Evolutionary conservation across 2,329 filamentous ascomycete species (phyloP).

Genomic region (Zymoseptoria ardabiliae): DNA sequence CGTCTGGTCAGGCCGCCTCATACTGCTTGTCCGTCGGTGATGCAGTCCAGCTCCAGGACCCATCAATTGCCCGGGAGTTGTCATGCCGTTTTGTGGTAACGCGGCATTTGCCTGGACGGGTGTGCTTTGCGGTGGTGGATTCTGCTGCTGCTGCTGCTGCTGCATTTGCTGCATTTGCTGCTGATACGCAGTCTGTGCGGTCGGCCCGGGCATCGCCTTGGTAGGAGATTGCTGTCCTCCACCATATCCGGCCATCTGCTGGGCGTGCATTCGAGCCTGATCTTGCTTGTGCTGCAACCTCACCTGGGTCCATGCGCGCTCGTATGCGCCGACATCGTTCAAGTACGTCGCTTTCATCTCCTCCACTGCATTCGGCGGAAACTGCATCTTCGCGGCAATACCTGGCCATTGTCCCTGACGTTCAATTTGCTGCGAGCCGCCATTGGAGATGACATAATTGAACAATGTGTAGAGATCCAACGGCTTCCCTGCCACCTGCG

Average conservation of each 20-base stretch:
- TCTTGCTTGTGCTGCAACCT: constrained; percentile 37
- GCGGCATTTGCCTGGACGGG: constrained; percentile 42
- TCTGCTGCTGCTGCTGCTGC: constrained; percentile 18
- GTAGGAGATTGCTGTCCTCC: constrained; percentile 29
- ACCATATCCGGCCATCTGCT: constrained; percentile 35
- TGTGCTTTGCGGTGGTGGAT: constrained; percentile 32
- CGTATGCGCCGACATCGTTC: constrained; percentile 67
- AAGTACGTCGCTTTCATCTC: constrained; percentile 69
- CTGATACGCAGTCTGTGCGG: constrained; percentile 14
- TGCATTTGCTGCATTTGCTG: constrained; percentile 20
- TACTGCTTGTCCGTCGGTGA: constrained; percentile 27
- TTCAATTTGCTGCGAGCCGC: constrained; percentile 68
- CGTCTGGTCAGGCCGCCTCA: constrained; percentile 25
- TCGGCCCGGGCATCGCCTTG: constrained; percentile 26
- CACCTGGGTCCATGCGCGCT: constrained; percentile 57
- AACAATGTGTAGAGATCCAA: constrained; percentile 74
- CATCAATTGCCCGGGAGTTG: constrained; percentile 40
- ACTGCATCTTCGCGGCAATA: constrained; percentile 51
- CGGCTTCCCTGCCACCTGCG: constrained; percentile 63
- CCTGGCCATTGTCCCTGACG: constrained; percentile 65
- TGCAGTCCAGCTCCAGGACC: constrained; percentile 27
- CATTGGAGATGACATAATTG: constrained; percentile 64
- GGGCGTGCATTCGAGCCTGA: constrained; percentile 28
- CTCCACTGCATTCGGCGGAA: constrained; percentile 54
- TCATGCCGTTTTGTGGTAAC: constrained; percentile 40